Conservation (phyloP, 1,284 basidiomycete species). For the Rhodotorula sp. region DNA sequence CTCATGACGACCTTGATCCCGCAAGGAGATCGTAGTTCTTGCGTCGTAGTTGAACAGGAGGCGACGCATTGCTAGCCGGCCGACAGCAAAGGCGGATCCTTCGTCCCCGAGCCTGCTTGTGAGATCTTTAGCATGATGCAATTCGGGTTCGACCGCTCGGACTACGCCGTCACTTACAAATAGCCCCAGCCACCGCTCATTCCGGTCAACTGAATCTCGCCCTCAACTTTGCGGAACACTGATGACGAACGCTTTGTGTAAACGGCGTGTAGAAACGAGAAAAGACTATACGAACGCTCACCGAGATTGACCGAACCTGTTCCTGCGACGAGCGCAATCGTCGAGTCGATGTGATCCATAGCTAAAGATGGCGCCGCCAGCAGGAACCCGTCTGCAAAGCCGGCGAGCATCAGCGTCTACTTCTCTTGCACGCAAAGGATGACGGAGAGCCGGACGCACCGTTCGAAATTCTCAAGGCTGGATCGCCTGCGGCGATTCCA, state of each 20-base stretch:
- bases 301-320: conserved; percentile 12
- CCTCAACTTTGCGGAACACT: conserved; percentile 20
- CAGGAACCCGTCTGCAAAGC: conserved; percentile 29
- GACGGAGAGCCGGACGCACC: conserved; percentile 5
- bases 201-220: conserved; percentile 14
- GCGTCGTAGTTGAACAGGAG: conserved; percentile 24
- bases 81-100: conserved; percentile 32
- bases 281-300: conserved; percentile 2
- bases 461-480: conserved; percentile 29
- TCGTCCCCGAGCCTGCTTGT: conserved; percentile 34
- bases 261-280: no score
- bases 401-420: neutral
- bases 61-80: conserved; percentile 24
- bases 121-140: neutral
- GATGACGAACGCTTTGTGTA: neutral
- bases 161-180: conserved; percentile 35
- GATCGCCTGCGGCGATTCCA: conserved; percentile 12
- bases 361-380: conserved; percentile 16
- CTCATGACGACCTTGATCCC: neutral
- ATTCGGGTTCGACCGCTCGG: neutral
- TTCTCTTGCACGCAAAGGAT: no score
- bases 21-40: conserved; percentile 1
- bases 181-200: conserved; percentile 43
- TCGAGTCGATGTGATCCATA: conserved; percentile 15
- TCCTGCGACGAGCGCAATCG: conserved; percentile 29